Base-by-base conservation (phyloP, 495 filamentous ascomycete species). In the Trichocladium uniseriatum region DNA sequence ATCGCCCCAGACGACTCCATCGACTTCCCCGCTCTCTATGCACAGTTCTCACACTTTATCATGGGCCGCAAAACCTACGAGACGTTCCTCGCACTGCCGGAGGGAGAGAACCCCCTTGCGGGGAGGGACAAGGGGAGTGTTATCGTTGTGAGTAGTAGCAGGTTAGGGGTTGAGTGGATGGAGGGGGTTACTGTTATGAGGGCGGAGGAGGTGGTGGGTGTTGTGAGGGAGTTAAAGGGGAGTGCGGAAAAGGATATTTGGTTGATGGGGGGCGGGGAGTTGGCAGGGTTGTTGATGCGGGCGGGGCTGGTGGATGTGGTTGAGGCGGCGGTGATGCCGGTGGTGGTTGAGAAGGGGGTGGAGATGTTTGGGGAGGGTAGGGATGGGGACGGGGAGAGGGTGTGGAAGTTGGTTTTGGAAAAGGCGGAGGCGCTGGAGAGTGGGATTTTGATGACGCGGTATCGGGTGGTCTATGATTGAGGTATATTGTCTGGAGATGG, bases 261-360 rank as follows among this genome's bases (percentile, higher is more conserved):
- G 55, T 32, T 54, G 3, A 57, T 57, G 51, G 55, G 55, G 0
- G 55, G 55, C 2, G 50, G 54, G 0, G 31, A 48, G 43, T 7
- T 57, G 47, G 55, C 39, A 10, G 55, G 55, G 32, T 2, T 31
- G 20, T 34, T 53, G 42, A 3, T 57, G 32, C 11, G 38, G 18
- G 43, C 29, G 6, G 28, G 51, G 21, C 10, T 57, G 45, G 46
- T 57, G n/a, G 55, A 57, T 31, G 20, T 38, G 4, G 47, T 57
- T 1, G 55, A 57, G 47, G 43, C 38, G 43, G 55, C 55, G 15
- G n/a, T 57, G 5, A 57, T 57, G 55, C 55, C 55, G 32, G 55
- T 48, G 11, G 32, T 54, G 14, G 41, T 54, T 19, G 51, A 38
- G 11, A 14, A 48, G 27, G 55, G 55, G 35, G 42, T 48, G 0